phyloP scores from a whole-genome alignment of 2,329 filamentous ascomycete genomes.

The Colletotrichum cordylinicola region DNA sequence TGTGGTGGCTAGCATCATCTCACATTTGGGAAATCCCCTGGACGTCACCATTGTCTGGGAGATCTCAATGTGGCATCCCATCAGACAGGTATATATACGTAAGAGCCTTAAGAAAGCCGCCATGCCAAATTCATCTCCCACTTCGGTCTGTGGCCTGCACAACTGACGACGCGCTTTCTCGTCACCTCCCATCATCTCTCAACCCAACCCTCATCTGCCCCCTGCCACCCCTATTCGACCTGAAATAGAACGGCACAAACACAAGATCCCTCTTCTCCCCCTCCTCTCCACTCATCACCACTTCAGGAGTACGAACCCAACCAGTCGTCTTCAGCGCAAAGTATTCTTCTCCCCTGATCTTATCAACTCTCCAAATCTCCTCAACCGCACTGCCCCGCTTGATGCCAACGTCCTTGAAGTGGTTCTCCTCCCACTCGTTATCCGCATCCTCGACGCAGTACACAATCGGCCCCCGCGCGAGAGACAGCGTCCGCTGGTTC shows the following conservation, averaged over 20 bases:
- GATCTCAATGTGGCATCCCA: not conserved
- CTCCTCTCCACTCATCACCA: constrained; percentile 22
- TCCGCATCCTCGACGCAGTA: constrained; percentile 68
- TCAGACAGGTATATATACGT: not conserved
- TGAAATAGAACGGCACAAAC: constrained; percentile 61
- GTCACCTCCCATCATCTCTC: constrained; percentile 23
- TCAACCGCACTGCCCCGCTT: constrained; percentile 21
- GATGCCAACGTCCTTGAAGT: constrained; percentile 54
- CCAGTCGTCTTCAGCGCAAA: constrained; percentile 28
- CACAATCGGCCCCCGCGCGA: constrained; percentile 63
- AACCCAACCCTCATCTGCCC: constrained; percentile 59
- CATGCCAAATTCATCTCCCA: not conserved
- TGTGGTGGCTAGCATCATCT: too few species aligned
- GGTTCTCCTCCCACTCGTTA: constrained; percentile 59
- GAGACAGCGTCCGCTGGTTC: constrained; percentile 56
- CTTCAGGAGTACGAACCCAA: constrained; percentile 24
- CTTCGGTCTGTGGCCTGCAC: not conserved
- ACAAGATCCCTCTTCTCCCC: constrained; percentile 37
- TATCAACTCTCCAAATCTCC: constrained; percentile 26
- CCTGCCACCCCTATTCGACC: constrained; percentile 58
- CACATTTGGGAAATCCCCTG: too few species aligned
- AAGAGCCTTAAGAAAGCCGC: not conserved
- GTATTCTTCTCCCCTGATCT: constrained; percentile 30
- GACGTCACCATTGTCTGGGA: too few species aligned
- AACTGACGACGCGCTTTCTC: not conserved